These are phyloP conservation scores for Amauroascus verrucosus DNA, from an alignment of 2,329 filamentous ascomycete genomes.

Conservation along the genomic window DNA sequence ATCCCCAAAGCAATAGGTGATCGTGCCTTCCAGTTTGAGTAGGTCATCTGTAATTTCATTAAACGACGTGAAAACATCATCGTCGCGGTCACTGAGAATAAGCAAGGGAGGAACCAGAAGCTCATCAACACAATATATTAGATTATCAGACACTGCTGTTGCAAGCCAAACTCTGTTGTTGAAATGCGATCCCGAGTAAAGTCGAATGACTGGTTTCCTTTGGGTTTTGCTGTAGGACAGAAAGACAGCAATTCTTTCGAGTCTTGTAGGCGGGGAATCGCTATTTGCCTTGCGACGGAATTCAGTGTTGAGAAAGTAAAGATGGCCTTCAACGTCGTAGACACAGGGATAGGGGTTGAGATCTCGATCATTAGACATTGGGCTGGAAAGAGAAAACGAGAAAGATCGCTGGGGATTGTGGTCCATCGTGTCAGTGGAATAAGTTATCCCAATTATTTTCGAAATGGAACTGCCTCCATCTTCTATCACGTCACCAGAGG, in stretches of 20 bases:
- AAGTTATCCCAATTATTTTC: not conserved
- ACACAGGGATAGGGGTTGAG: not conserved
- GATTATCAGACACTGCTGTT: not conserved
- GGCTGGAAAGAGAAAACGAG: not conserved
- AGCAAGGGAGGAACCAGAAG: not conserved
- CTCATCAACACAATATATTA: not conserved
- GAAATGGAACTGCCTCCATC: not conserved
- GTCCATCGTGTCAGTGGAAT: not conserved
- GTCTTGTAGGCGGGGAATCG: not conserved
- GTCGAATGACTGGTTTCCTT: not conserved
- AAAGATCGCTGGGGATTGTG: not conserved
- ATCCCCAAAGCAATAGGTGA: conserved; percentile 16
- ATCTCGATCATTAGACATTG: not conserved
- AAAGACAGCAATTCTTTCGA: not conserved
- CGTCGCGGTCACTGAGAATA: not conserved
- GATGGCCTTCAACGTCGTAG: not conserved
- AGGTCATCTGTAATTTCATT: not conserved
- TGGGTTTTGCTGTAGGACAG: not conserved
- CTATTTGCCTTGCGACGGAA: not conserved
- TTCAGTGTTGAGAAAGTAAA: not conserved
- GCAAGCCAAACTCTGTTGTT: not conserved
- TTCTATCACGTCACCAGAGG: not conserved
- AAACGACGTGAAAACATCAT: not conserved
- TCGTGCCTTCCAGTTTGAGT: not conserved
- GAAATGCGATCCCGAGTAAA: not conserved